Percentiles rank a stretch among this genome's conserved stretches.
Conservation (phyloP, 2,329 filamentous ascomycete genomes). For the Mariannaea sp. region DNA sequence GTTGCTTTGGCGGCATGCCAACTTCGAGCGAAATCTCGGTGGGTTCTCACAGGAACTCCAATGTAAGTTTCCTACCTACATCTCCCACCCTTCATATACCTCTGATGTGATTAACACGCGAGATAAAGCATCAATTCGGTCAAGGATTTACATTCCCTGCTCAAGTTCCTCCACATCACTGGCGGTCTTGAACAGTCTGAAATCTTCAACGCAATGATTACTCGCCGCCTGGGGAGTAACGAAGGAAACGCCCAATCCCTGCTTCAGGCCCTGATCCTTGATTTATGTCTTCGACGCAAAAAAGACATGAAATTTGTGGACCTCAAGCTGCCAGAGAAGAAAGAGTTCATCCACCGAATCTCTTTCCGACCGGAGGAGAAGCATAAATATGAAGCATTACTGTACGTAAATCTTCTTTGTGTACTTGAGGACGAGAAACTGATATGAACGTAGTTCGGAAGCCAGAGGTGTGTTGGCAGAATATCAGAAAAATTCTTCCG, state of each 20-base stretch:
- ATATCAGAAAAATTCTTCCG: conserved; percentile 55
- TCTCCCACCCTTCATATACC: neutral
- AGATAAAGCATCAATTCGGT: conserved; percentile 75
- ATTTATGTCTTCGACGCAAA: conserved; percentile 77
- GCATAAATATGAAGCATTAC: conserved; percentile 75
- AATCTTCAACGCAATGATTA: conserved; percentile 69
- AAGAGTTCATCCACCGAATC: conserved; percentile 77
- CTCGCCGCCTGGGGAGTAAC: conserved; percentile 66
- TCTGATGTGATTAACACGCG: conserved; percentile 38
- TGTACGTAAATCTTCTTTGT: conserved; percentile 50
- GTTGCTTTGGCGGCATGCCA: conserved; percentile 69
- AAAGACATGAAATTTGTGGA: conserved; percentile 92
- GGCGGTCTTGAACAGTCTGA: conserved; percentile 75
- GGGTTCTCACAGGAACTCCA: conserved; percentile 81
- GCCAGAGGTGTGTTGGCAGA: conserved; percentile 72
- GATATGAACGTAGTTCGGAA: conserved; percentile 57
- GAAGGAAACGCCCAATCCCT: conserved; percentile 64
- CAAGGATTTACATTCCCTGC: conserved; percentile 78
- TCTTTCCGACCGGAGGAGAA: conserved; percentile 74
- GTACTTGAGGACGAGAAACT: neutral
- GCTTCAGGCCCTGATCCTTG: conserved; percentile 77
- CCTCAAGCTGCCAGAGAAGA: conserved; percentile 75
- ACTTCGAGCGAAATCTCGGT: conserved; percentile 72
- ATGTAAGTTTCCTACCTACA: conserved; percentile 57
- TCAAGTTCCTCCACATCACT: conserved; percentile 76